Evolutionary conservation across 2,329 filamentous ascomycete genomes (phyloP), one percentile per base, ranked within the genome.

Genomic region (Aureobasidium sp.): DNA sequence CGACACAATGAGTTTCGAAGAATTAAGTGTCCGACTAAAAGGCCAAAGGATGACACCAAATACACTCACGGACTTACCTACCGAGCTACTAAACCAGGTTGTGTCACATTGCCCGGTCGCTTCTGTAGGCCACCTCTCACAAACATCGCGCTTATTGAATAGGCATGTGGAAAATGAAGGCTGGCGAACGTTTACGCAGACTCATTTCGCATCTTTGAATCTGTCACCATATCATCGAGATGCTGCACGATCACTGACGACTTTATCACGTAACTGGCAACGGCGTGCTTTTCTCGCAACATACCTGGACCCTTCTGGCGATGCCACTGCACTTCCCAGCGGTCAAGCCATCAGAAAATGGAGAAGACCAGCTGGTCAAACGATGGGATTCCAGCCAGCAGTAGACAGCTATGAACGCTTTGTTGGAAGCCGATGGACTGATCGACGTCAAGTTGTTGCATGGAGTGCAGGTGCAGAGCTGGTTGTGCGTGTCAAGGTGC

Each of bases 391-490:
- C 58, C 75, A 74, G 21, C 80, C 81, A 16, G 71, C 72, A 37
- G 72, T 83, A 42, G 78, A 81, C 60, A 79, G 77, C 54, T 80
- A 80, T 59, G 78, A 81, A 59, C 66, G 69, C n/a, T 74, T 72
- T 68, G 71, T 68, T 37, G 71, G 70, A 2, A 65, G 66, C 8
- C 40, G 47, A 14, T 79, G 74, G 74, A 64, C 66, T 41, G 69
- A 76, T 42, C 70, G 77, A 58, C 74, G 71, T 59, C 80, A 84
- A 61, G 73, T 79, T 0, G 63, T 85, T 6, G 78, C 74, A 2
- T 83, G 79, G 74, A 80, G 80, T 49, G 80, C 80, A 11, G 81
- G 78, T 1, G 76, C 80, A 2, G 74, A 80, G 54, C 62, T 85
- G 8, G 66, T 78, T 4, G 57, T 81, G 54, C 70, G 77, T 17